Percentiles rank a stretch among this genome's conserved stretches.
phyloP scores from a whole-genome alignment of 129 eudicot genomes.

The Tagetes patula region DNA sequence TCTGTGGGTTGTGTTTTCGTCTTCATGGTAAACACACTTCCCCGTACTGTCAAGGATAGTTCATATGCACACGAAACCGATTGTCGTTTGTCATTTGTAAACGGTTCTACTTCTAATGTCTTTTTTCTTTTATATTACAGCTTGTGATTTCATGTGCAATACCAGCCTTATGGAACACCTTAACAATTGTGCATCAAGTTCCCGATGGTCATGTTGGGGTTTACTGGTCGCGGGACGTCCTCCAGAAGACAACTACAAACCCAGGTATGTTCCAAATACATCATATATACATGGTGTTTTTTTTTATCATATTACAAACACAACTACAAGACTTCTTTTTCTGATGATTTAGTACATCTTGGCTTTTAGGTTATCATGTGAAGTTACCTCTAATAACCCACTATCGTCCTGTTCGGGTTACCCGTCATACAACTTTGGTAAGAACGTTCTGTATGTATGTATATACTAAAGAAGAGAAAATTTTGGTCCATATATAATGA shows the following conservation, averaged over 20 bases:
- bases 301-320: constrained; percentile 1
- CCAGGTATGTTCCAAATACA: constrained; percentile 51
- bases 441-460: too few relatives aligned
- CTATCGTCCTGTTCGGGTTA: constrained; percentile 88
- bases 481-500: constrained; percentile 5
- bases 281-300: constrained; percentile 4
- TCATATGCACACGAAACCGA: too few relatives aligned
- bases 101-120: too few relatives aligned
- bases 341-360: background rate
- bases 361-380: constrained; percentile 66
- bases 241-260: constrained; percentile 63
- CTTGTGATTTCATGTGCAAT: too few relatives aligned
- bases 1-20: too few relatives aligned
- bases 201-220: constrained; percentile 99
- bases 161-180: too few relatives aligned
- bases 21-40: too few relatives aligned
- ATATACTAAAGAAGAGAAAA: background rate
- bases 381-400: constrained; percentile 85
- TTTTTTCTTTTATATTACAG: too few relatives aligned
- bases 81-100: too few relatives aligned
- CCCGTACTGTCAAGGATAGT: too few relatives aligned
- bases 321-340: constrained; percentile 4
- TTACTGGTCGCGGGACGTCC: constrained; percentile 96
- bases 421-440: constrained; percentile 92
- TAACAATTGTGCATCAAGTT: constrained; percentile 78